phyloP scores from a whole-genome alignment of 495 filamentous ascomycete genomes.

The Daldinia childiae region DNA sequence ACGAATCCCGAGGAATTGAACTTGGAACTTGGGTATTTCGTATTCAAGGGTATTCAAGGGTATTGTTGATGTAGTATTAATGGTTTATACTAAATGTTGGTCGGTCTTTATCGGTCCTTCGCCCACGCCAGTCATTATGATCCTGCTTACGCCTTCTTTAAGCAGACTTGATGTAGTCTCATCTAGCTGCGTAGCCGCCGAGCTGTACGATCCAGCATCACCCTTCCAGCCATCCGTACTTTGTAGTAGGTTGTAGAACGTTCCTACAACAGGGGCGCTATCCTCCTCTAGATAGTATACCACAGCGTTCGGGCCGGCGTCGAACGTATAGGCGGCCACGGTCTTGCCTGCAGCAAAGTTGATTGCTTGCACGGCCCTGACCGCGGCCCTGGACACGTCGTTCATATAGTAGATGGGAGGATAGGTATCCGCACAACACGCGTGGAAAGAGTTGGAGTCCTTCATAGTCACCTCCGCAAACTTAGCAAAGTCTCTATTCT shows the following conservation, averaged over 20 bases:
- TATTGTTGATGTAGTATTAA: neutral
- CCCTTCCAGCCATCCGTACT: constrained; percentile 70
- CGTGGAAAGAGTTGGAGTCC: constrained; percentile 96
- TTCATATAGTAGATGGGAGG: constrained; percentile 99
- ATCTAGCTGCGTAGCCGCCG: constrained; percentile 64
- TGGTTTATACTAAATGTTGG: constrained; percentile 66
- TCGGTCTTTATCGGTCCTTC: constrained; percentile 84
- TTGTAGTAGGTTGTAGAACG: constrained; percentile 67
- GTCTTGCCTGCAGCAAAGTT: constrained; percentile 76
- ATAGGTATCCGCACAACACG: constrained; percentile 90
- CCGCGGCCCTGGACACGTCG: constrained; percentile 84
- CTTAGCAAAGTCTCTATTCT: constrained; percentile 77
- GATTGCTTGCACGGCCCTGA: constrained; percentile 86
- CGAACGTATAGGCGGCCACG: constrained; percentile 94
- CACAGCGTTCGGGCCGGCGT: constrained; percentile 96
- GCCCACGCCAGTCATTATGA: constrained; percentile 91
- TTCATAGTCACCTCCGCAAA: constrained; percentile 94
- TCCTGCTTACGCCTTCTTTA: constrained; percentile 80
- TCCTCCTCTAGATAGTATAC: constrained; percentile 90
- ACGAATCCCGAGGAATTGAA: neutral
- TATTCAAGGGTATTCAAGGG: neutral
- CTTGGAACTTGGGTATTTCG: neutral
- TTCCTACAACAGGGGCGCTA: constrained; percentile 72
- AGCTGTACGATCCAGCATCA: constrained; percentile 55
- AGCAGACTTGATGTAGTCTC: constrained; percentile 66